phyloP scores from a whole-genome alignment of 139 green algal species.

The Trebouxia sp. region DNA sequence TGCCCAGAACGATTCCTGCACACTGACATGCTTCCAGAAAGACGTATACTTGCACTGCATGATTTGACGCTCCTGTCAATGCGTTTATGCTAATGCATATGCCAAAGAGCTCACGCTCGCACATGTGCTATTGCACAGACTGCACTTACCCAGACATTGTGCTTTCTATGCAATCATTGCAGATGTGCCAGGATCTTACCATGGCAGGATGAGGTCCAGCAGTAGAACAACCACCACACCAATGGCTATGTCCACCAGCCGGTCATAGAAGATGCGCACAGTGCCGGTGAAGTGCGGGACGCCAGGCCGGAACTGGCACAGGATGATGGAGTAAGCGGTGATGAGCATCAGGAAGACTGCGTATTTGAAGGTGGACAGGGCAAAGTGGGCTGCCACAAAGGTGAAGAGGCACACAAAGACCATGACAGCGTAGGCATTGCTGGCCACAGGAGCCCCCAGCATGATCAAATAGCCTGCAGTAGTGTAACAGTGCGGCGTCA shows the following conservation, averaged over 20 bases:
- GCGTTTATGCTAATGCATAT: too few relatives aligned
- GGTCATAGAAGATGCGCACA: neutral
- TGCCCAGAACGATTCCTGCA: too few relatives aligned
- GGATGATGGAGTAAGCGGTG: constrained; percentile 15
- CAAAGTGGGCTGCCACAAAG: constrained; percentile 9
- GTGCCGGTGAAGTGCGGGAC: neutral
- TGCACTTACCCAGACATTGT: too few relatives aligned
- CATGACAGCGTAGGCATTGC: constrained; percentile 45
- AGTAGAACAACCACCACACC: neutral
- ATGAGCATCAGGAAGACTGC: constrained; percentile 23
- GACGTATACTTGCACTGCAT: too few relatives aligned
- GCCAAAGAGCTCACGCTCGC: too few relatives aligned
- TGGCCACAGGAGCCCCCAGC: constrained; percentile 37
- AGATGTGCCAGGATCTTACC: neutral
- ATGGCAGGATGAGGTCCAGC: constrained; percentile 14
- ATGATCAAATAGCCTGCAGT: constrained; percentile 47
- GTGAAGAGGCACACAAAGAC: constrained; percentile 38
- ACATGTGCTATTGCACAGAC: too few relatives aligned
- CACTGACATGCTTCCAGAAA: too few relatives aligned
- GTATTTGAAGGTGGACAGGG: constrained; percentile 15
- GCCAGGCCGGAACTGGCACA: neutral
- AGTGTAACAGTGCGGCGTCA: neutral
- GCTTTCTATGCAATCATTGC: neutral
- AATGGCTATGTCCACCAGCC: constrained; percentile 8
- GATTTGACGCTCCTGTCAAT: too few relatives aligned